Base-by-base conservation (phyloP, 768 basidiomycete genomes). In the Russula vinacea region DNA sequence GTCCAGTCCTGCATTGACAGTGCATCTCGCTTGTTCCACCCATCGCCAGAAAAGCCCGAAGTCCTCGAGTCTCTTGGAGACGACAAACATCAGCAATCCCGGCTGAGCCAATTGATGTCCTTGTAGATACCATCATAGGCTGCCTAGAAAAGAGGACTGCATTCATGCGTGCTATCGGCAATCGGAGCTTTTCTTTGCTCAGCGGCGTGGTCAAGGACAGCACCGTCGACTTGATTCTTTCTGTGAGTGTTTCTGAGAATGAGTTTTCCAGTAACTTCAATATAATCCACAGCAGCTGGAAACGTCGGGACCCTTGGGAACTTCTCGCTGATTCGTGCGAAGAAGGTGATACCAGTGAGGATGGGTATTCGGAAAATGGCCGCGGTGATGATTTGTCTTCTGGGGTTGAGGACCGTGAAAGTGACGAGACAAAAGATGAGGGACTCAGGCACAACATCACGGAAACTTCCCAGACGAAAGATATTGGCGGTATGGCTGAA, bases 41-140 rank as follows among this genome's bases (percentile, higher is more conserved):
- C 69, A 64, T 70, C 65, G 70, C 70, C 71, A 45, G 76, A 76
- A 65, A 50, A 14, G 1, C 9, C 53, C 39, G n/a, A n/a, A n/a
- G n/a, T n/a, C n/a, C n/a, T n/a, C n/a, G 73, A 76, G 50, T 59
- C 70, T 42, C 60, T 69, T 51, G 49, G 70, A 56, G 65, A 73
- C 65, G 60, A 68, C 39, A 79, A 79, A 16, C 78, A 78, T 7
- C 77, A 76, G 5, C 78, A 79, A 17, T 78, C 78, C 10, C 77
- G 76, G 3, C 78, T 1, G 82, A 83, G 54, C 86, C 94, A 1
- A 84, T 95, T 60, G 94, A 97, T 66, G 75, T 94, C 50, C 80
- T 98, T 45, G 86, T 95, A 39, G 94, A 98, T 72, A 81, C 83
- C n/a, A 84, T 98, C 56, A 91, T 99, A 54, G 92, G 92, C 7